Conservation (phyloP, 2,329 filamentous ascomycete species). For the Aureobasidium melanogenum region DNA sequence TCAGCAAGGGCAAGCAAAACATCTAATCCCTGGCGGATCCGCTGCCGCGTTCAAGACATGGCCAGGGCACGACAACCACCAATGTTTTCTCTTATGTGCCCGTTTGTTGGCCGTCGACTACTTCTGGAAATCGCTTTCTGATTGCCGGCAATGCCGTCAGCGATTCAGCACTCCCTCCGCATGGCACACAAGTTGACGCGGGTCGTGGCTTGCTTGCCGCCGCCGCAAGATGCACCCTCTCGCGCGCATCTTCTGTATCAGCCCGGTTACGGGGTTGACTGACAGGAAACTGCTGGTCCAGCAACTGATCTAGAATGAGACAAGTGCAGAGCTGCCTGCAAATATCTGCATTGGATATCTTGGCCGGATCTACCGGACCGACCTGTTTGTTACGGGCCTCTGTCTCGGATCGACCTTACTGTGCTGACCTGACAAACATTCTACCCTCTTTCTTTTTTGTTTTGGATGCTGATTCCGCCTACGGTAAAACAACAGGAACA, state of each 20-base stretch:
- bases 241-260: slow-evolving; percentile 6
- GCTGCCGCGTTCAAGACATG: slow-evolving; percentile 1
- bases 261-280: slow-evolving; percentile 7
- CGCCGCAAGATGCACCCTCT: slow-evolving; percentile 5
- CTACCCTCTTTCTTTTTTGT: background rate
- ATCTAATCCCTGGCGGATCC: background rate
- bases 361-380: slow-evolving; percentile 4
- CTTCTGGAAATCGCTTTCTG: background rate
- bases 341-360: slow-evolving; percentile 9
- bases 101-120: background rate
- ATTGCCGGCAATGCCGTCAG: background rate
- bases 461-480: background rate
- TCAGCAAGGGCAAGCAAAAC: slow-evolving; percentile 10
- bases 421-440: slow-evolving; percentile 12
- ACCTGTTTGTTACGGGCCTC: slow-evolving; percentile 7
- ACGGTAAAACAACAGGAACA: slow-evolving; percentile 2
- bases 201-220: slow-evolving; percentile 8
- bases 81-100: background rate
- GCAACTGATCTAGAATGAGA: slow-evolving; percentile 1
- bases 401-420: slow-evolving; percentile 9
- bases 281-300: slow-evolving; percentile 8
- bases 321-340: slow-evolving; percentile 7
- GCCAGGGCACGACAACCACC: background rate
- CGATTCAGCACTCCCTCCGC: background rate
- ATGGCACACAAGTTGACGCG: slow-evolving; percentile 4